phyloP scores from a whole-genome alignment of 805 yeast species.

The Lipomyces japonicus region DNA sequence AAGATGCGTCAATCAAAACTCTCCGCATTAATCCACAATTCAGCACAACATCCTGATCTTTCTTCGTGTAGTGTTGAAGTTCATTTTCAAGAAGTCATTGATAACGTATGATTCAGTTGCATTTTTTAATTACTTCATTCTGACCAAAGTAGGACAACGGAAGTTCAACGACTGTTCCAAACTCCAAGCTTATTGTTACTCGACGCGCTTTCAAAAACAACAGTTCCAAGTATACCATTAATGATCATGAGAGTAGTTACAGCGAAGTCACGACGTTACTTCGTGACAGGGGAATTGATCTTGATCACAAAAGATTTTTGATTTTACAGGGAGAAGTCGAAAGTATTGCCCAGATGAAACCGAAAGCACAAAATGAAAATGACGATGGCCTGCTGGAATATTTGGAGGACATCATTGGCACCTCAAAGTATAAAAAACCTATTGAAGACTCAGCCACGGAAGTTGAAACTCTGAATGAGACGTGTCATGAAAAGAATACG shows the following conservation, averaged over 20 bases:
- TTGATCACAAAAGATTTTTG: slow-evolving; percentile 90
- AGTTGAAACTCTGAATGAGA: slow-evolving; percentile 73
- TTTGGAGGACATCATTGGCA: slow-evolving; percentile 94
- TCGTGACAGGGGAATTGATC: slow-evolving; percentile 80
- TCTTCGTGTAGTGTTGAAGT: slow-evolving; percentile 86
- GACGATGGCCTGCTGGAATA: slow-evolving; percentile 95
- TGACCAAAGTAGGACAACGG: slow-evolving; percentile 40
- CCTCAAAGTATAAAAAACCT: slow-evolving; percentile 71
- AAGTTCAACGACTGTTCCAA: slow-evolving; percentile 47
- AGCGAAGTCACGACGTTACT: slow-evolving; percentile 73
- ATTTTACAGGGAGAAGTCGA: slow-evolving; percentile 98
- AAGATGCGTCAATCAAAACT: slow-evolving; percentile 95
- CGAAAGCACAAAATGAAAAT: slow-evolving; percentile 86
- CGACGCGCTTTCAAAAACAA: slow-evolving; percentile 77
- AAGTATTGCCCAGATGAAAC: slow-evolving; percentile 96
- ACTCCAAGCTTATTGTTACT: slow-evolving; percentile 62
- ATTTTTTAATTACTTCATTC: not conserved
- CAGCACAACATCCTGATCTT: slow-evolving; percentile 64
- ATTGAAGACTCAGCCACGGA: slow-evolving; percentile 62
- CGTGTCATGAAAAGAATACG: slow-evolving; percentile 74
- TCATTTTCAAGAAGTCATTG: slow-evolving; percentile 73
- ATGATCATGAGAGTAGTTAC: slow-evolving; percentile 65
- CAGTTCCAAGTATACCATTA: slow-evolving; percentile 71
- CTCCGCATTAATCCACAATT: slow-evolving; percentile 89
- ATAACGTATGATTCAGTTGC: slow-evolving; percentile 35